Evolutionary conservation across 2,329 filamentous ascomycete genomes (phyloP), one percentile per base, ranked within the genome.

Genomic region (Drechslerella stenobrocha): DNA sequence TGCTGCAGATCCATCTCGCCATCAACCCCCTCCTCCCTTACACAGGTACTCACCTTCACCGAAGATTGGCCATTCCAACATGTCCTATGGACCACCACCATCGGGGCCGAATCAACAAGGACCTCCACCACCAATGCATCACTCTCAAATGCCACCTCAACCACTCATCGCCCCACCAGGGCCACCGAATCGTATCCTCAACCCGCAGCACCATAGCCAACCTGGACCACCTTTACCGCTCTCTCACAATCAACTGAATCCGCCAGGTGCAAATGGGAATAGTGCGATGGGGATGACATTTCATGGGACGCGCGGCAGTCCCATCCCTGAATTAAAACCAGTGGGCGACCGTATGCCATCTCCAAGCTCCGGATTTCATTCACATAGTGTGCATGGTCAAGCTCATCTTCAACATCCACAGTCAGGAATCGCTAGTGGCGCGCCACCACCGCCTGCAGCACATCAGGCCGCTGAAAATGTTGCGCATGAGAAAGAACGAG

Each of bases 281-380:
- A 86, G 60, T 81, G 83, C 61, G 83, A 59, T 66, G 53, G 86
- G 26, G 85, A 85, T 69, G 67, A 70, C 63, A 28, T 60, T 67
- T 52, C 63, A 67, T 60, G 63, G 63, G 55, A 59, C 50, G 51
- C 58, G 59, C 23, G 69, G 59, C 73, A 95, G 88, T 75, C 89
- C 91, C 65, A 84, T 89, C n/a, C 84, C 87, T 51, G 92, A 96
- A 71, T 86, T 90, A 46, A 84, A 90, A 52, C 87, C 88, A 1
- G 83, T 92, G 71, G 91, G 96, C 71, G 89, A 87, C 74, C 85
- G 88, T 66, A 88, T 91, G 77, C 84, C 89, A n/a, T 96, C 92
- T n/a, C 91, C 91, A 64, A 91, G 90, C 74, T 87, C 89, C 35
- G 85, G 84, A 5, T 96, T 67, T 61, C 57, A 93, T 74, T 86